Percentiles rank a stretch among this genome's conserved stretches.
These are phyloP conservation scores for Ophiostoma sp. DNA, from an alignment of 2,329 filamentous ascomycete genomes.

Conservation along the genomic window DNA sequence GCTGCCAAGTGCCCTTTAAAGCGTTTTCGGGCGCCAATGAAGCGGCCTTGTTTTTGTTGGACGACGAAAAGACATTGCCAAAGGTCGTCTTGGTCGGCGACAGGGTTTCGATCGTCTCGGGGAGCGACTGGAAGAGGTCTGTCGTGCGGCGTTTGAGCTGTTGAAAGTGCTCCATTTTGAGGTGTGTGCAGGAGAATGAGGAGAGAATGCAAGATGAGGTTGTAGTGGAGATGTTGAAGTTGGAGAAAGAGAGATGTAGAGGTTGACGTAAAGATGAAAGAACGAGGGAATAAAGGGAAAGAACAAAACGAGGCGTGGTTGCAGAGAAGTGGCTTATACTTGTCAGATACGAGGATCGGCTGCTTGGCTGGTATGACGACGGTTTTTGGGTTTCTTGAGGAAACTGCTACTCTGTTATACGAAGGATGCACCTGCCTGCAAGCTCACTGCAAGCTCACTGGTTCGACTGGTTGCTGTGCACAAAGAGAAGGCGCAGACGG, in stretches of 20 bases:
- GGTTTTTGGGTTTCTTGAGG: neutral
- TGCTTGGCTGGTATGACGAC: slow-evolving; percentile 18
- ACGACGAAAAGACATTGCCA: slow-evolving; percentile 17
- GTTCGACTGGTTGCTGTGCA: slow-evolving; percentile 1
- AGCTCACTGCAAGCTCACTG: neutral
- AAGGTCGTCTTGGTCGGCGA: slow-evolving; percentile 25
- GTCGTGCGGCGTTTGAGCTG: slow-evolving; percentile 57
- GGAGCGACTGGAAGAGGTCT: slow-evolving; percentile 53
- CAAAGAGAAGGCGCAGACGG: slow-evolving; percentile 6
- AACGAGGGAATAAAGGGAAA: neutral
- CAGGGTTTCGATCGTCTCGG: slow-evolving; percentile 45
- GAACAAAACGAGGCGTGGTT: neutral
- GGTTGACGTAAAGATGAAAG: neutral
- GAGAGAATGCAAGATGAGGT: neutral
- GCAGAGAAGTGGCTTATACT: slow-evolving; percentile 2
- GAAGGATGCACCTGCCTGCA: slow-evolving; percentile 15
- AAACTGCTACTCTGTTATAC: slow-evolving; percentile 15
- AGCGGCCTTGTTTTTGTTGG: neutral
- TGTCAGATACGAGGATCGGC: slow-evolving; percentile 14
- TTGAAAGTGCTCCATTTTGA: slow-evolving; percentile 53
- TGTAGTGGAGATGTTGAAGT: neutral
- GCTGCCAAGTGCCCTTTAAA: slow-evolving; percentile 62
- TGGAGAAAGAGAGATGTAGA: neutral
- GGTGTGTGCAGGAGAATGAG: slow-evolving; percentile 4
- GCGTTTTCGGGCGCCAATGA: slow-evolving; percentile 31